phyloP scores from a whole-genome alignment of 2,329 filamentous ascomycete genomes.

The Stenocarpella maydis region DNA sequence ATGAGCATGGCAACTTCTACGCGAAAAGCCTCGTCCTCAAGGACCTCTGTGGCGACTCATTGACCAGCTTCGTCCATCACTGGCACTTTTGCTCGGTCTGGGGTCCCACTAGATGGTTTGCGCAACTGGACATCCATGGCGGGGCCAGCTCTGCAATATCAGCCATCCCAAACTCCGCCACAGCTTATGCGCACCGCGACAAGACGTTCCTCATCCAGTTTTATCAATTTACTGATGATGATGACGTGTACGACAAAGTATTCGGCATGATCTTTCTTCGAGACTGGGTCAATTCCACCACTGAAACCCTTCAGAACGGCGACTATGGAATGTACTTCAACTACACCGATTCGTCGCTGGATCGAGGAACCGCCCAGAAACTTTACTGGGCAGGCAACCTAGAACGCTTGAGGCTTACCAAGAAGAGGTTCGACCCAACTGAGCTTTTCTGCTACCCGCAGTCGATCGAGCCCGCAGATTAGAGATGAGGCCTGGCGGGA shows the following conservation, averaged over 20 bases:
- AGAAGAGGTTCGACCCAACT: conserved; percentile 47
- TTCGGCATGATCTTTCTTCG: conserved; percentile 47
- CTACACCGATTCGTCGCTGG: conserved; percentile 49
- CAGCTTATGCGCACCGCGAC: conserved; percentile 53
- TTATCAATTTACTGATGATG: too few relatives aligned
- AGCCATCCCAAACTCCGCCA: conserved; percentile 41
- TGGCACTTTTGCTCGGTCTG: conserved; percentile 46
- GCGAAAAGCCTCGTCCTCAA: conserved; percentile 52
- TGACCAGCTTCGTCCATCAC: conserved; percentile 49
- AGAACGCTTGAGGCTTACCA: conserved; percentile 45
- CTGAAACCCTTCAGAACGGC: conserved; percentile 39
- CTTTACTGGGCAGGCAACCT: conserved; percentile 50
- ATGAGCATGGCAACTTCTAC: conserved; percentile 53
- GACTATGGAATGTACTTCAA: conserved; percentile 53
- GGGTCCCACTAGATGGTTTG: conserved; percentile 51
- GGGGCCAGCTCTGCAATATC: conserved; percentile 50
- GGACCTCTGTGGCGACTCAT: conserved; percentile 45
- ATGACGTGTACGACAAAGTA: conserved; percentile 41
- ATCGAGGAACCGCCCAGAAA: conserved; percentile 44
- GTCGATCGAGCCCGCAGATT: conserved; percentile 41
- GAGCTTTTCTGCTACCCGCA: conserved; percentile 53
- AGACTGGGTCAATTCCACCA: conserved; percentile 47
- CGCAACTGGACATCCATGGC: conserved; percentile 53
- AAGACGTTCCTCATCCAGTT: conserved; percentile 59
- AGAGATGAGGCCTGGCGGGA: background rate